phyloP scores from a whole-genome alignment of 2,329 filamentous ascomycete species.

The Chaetothyriales sp. region DNA sequence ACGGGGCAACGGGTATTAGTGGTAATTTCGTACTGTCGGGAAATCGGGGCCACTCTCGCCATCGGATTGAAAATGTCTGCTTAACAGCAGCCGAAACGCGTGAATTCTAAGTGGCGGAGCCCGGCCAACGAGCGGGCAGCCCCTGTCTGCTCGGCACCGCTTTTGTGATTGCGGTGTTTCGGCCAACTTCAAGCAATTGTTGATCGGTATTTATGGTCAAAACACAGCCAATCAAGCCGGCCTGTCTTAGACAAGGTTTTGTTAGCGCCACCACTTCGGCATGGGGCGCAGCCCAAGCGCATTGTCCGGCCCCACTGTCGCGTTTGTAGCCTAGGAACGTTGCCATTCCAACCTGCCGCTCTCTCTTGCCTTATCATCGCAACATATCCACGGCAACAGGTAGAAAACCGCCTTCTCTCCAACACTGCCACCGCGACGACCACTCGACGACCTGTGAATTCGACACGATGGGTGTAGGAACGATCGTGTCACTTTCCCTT shows the following conservation, averaged over 20 bases:
- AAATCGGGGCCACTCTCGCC: neutral
- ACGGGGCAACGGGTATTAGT: neutral
- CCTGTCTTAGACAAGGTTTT: neutral
- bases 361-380: neutral
- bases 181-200: neutral
- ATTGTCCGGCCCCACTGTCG: neutral
- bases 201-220: neutral
- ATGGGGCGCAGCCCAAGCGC: neutral
- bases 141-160: neutral
- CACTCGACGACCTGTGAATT: neutral
- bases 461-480: conserved; percentile 23
- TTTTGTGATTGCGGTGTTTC: neutral
- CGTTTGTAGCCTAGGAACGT: neutral
- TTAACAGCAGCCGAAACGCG: neutral
- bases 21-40: neutral
- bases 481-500: conserved; percentile 39
- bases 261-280: neutral
- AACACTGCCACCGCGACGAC: neutral
- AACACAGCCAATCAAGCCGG: neutral
- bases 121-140: neutral
- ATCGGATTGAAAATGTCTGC: neutral
- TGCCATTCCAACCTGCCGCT: neutral
- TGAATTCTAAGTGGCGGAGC: neutral
- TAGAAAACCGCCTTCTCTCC: neutral
- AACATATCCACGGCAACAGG: neutral